Base-by-base conservation (phyloP, 768 basidiomycete genomes). In the Obba rivulosa region DNA sequence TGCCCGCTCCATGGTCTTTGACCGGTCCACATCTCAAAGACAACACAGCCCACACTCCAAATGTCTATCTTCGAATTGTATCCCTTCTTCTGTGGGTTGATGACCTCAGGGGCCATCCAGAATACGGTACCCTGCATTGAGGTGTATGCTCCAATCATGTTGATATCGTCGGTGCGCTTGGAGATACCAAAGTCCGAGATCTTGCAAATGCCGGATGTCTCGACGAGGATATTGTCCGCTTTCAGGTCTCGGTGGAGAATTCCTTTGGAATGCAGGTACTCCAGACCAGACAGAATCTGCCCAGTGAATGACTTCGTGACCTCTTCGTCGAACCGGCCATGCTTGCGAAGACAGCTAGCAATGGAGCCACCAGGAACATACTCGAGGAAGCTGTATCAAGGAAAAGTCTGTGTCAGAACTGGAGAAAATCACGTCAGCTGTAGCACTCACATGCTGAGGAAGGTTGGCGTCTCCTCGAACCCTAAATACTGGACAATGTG, bases 21-120 rank as follows among this genome's bases (percentile, higher is more conserved):
- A n/a, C 96, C 96, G 18, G 90, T 88, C 85, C 92, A 95, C 96
- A 99, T 99, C 67, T 99, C 96, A 55, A 97, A 75, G 14, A 95
- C 87, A n/a, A 98, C 90, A 69, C 96, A 99, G 1, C 96, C 96
- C 4, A 98, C 79, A 65, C 92, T 93, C 96, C 96, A 99, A 55
- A 99, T 95, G 62, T 99, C 96, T 43, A 96, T 84, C 70, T 99
- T 98, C 61, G 87, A 91, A 58, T 92, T 94, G 66, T 98, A 98
- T 0, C 92, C 92, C 57, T 87, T 85, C 65, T 85, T 83, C 64
- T 87, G 80, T 31, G 87, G 84, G 53, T 92, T 85, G 51, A 92
- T 80, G 46, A 96, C 91, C 70, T 92, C 94, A 0, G 94, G 94
- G 9, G 94, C 94, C 95, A 98, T 97, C 95, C 96, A 99, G 65